These are phyloP conservation scores for Colletotrichum camelliae DNA, from an alignment of 2,329 filamentous ascomycete genomes.

Conservation along the genomic window DNA sequence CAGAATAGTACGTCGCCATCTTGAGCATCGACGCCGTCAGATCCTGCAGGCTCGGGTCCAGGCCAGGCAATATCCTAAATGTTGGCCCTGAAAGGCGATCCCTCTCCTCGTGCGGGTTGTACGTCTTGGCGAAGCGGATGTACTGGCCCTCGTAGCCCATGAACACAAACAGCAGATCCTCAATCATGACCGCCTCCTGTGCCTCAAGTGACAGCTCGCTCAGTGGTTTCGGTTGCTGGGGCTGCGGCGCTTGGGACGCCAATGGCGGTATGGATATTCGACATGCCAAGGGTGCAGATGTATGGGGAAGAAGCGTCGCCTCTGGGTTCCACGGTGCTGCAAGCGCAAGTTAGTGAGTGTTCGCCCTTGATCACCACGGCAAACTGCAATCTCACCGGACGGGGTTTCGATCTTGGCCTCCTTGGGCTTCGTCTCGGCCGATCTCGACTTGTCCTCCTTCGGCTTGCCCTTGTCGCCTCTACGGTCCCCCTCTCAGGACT, in stretches of 20 bases:
- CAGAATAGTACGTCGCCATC: slow-evolving; percentile 92
- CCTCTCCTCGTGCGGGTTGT: slow-evolving; percentile 84
- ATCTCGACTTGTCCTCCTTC: slow-evolving; percentile 45
- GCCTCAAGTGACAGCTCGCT: slow-evolving; percentile 75
- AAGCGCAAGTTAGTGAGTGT: not conserved
- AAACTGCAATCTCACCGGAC: slow-evolving; percentile 44
- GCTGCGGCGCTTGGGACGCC: slow-evolving; percentile 72
- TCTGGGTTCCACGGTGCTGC: slow-evolving; percentile 77
- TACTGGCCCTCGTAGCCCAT: slow-evolving; percentile 99
- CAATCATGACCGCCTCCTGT: slow-evolving; percentile 86
- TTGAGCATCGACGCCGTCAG: slow-evolving; percentile 87
- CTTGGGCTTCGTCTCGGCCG: slow-evolving; percentile 48
- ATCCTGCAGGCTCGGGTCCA: slow-evolving; percentile 91
- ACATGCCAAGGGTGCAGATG: slow-evolving; percentile 74
- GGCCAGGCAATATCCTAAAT: slow-evolving; percentile 79
- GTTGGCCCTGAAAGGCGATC: slow-evolving; percentile 83
- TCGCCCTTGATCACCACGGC: not conserved
- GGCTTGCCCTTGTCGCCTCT: slow-evolving; percentile 40
- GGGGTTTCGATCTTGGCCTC: slow-evolving; percentile 52
- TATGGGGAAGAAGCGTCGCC: slow-evolving; percentile 73
- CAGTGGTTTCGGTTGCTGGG: slow-evolving; percentile 72
- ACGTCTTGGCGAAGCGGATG: slow-evolving; percentile 82
- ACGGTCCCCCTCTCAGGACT: slow-evolving; percentile 62
- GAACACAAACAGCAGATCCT: slow-evolving; percentile 92
- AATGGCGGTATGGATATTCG: slow-evolving; percentile 71